Evolutionary conservation across 2,329 filamentous ascomycete species (phyloP).

Genomic region (Claviceps cyperi): DNA sequence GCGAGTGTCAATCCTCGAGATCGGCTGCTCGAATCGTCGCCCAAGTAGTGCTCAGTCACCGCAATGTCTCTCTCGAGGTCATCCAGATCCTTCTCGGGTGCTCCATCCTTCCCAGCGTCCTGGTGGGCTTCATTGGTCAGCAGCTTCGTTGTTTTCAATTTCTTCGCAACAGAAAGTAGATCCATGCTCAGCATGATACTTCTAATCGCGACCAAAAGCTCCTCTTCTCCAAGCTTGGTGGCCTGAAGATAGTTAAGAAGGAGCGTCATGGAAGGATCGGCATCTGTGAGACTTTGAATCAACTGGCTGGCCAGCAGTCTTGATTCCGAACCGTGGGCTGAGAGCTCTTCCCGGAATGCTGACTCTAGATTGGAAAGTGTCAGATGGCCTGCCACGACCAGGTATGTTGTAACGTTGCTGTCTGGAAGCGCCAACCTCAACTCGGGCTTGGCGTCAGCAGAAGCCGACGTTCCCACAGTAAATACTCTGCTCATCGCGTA

Average conservation of each 20-base stretch:
- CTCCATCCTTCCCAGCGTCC: constrained; percentile 14
- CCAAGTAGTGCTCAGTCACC: constrained; percentile 52
- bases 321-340: constrained; percentile 27
- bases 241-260: constrained; percentile 50
- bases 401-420: constrained; percentile 42
- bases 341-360: constrained; percentile 36
- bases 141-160: constrained; percentile 18
- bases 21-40: constrained; percentile 47
- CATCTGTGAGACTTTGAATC: constrained; percentile 43
- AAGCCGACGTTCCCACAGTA: constrained; percentile 30
- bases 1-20: constrained; percentile 51
- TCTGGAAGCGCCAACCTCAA: constrained; percentile 28
- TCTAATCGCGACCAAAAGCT: constrained; percentile 52
- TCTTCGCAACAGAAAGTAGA: constrained; percentile 30
- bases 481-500: constrained; percentile 50
- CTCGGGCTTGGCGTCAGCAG: constrained; percentile 21
- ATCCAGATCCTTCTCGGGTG: constrained; percentile 40
- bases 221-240: constrained; percentile 49
- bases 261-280: constrained; percentile 55
- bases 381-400: constrained; percentile 45
- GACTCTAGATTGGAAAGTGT: constrained; percentile 44
- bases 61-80: constrained; percentile 51
- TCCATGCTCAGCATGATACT: constrained; percentile 57
- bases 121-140: constrained; percentile 14
- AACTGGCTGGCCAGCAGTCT: constrained; percentile 45